Evolutionary conservation across 495 filamentous ascomycete genomes (phyloP).

Genomic region (Arthonia radiata): DNA sequence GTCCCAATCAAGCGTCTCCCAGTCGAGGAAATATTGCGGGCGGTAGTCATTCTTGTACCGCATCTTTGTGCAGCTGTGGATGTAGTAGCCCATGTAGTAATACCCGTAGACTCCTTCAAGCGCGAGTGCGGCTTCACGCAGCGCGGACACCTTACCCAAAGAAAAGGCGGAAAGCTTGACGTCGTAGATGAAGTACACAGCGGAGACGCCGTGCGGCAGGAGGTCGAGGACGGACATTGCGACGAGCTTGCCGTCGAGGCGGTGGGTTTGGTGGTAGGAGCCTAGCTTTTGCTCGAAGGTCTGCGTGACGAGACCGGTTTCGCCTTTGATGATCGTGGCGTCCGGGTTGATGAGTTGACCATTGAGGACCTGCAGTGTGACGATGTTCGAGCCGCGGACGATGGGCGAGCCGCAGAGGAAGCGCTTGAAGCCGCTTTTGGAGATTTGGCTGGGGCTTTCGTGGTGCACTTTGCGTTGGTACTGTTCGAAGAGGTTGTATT

Average conservation of each 20-base stretch:
- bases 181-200: constrained; percentile 76
- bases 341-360: too few species aligned
- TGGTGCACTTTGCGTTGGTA: constrained; percentile 68
- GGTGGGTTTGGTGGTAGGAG: constrained; percentile 89
- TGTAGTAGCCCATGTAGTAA: constrained; percentile 61
- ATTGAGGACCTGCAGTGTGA: too few species aligned
- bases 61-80: constrained; percentile 53
- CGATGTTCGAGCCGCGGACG: too few species aligned
- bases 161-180: constrained; percentile 50
- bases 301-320: constrained; percentile 16
- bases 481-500: constrained; percentile 59
- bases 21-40: constrained; percentile 66
- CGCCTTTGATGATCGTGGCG: too few species aligned
- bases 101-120: constrained; percentile 47
- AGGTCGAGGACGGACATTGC: constrained; percentile 78
- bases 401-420: constrained; percentile 75
- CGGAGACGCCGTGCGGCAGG: constrained; percentile 66
- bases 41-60: constrained; percentile 73
- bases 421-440: constrained; percentile 40
- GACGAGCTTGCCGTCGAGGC: constrained; percentile 67
- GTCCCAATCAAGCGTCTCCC: constrained; percentile 51
- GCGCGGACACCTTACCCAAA: constrained; percentile 74
- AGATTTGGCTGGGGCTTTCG: constrained; percentile 42
- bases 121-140: constrained; percentile 62
- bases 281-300: constrained; percentile 36